A percentile compares a stretch with the other conserved stretches of the same genome.
Conservation (phyloP, 2,329 filamentous ascomycete genomes). For the Xylaria sp. region DNA sequence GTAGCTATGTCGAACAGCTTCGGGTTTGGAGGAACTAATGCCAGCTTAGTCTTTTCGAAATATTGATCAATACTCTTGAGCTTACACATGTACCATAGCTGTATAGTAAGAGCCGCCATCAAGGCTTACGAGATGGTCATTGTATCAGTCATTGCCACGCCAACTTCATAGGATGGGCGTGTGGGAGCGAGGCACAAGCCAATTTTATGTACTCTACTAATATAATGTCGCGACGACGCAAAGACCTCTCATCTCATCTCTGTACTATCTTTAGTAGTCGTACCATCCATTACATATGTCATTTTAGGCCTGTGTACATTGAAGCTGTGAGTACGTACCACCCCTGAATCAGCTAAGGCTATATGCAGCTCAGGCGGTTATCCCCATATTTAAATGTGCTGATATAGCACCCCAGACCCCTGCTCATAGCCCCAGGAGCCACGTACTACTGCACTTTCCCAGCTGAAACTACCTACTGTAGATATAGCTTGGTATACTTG, state of each 20-base stretch:
- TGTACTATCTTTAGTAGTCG: background rate
- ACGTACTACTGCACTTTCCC: conserved; percentile 19
- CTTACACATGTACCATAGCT: conserved; percentile 12
- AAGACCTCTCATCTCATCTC: background rate
- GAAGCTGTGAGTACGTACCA: background rate
- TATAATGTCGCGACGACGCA: background rate
- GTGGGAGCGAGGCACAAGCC: background rate
- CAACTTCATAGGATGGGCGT: background rate
- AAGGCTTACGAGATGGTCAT: background rate
- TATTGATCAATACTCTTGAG: conserved; percentile 16
- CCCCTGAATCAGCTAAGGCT: background rate
- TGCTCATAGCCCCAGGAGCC: conserved; percentile 15
- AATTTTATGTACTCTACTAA: background rate
- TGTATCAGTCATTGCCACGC: background rate
- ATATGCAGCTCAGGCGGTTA: background rate
- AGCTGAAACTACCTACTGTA: conserved; percentile 27
- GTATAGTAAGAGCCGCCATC: background rate
- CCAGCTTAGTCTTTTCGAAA: conserved; percentile 79
- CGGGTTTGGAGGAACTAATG: conserved; percentile 97
- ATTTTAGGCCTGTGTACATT: background rate
- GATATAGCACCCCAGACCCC: background rate
- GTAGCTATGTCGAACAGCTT: conserved; percentile 94
- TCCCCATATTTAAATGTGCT: conserved; percentile 5
- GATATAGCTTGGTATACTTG: background rate
- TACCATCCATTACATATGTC: background rate